These are phyloP conservation scores for Magnaporthiopsis incrustans DNA, from an alignment of 2,329 filamentous ascomycete species.

Conservation along the genomic window DNA sequence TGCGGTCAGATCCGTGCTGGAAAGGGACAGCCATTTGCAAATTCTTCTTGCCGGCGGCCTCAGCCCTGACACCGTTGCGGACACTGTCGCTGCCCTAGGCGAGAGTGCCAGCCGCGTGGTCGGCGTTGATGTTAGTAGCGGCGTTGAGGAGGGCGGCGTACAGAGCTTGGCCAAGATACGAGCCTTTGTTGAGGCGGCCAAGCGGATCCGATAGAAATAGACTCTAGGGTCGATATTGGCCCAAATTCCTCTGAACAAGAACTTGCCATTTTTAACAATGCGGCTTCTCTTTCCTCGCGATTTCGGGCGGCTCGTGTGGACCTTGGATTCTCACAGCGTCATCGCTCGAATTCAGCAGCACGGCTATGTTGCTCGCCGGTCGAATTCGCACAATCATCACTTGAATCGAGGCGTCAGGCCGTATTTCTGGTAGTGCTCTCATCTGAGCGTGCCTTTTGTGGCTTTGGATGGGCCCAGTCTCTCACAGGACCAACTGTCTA, in stretches of 20 bases:
- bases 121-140: slow-evolving; percentile 89
- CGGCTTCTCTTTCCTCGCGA: background rate
- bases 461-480: background rate
- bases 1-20: slow-evolving; percentile 59
- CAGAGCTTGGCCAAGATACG: slow-evolving; percentile 77
- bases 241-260: background rate
- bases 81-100: slow-evolving; percentile 56
- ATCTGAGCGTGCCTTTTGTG: background rate
- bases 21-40: slow-evolving; percentile 60
- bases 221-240: background rate
- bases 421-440: background rate
- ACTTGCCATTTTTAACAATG: background rate
- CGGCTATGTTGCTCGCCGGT: background rate
- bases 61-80: slow-evolving; percentile 67
- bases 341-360: background rate
- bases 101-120: slow-evolving; percentile 50
- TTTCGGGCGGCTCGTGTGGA: background rate
- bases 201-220: slow-evolving; percentile 41
- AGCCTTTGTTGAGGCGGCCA: slow-evolving; percentile 70
- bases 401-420: background rate
- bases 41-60: slow-evolving; percentile 82
- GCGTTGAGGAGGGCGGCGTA: slow-evolving; percentile 75
- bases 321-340: background rate
- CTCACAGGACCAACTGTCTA: background rate
- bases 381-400: background rate